Base-by-base conservation (phyloP, 2,329 filamentous ascomycete genomes). In the Fusarium camptoceras region DNA sequence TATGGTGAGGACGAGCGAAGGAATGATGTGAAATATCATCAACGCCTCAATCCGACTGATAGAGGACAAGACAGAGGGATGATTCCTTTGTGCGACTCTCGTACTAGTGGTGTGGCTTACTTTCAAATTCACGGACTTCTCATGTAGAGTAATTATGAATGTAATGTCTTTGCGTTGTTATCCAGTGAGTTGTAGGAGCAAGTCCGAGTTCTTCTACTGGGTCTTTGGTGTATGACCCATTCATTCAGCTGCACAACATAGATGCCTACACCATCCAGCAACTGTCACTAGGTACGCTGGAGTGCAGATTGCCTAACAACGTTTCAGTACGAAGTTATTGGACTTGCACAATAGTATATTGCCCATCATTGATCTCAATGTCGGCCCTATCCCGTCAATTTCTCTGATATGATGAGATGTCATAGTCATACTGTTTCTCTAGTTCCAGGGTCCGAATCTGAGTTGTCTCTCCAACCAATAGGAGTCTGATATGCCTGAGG, bases 401-500 rank as follows among this genome's bases (percentile, higher is more conserved):
- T 37, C 34, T 37, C 34, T 37, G 34, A n/a, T n/a, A n/a, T 37
- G 34, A 37, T 37, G 18, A 37, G 34, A 37, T 37, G n/a, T 37
- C 18, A 3, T 30, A n/a, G 20, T 6, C 15, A 18, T 16, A 34
- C 20, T 12, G 16, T 37, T 22, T 50, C 16, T 50, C 48, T 31
- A 24, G 28, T 12, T 49, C 22, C 18, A 24, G 22, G 14, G 6
- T 37, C 22, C 18, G 31, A 27, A 20, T 12, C 22, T 50, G 16
- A 27, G 34, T 41, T 42, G 34, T 25, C 14, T 41, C 44, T 9
- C 10, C 27, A 58, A 39, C 61, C 61, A 64, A 64, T 64, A 39
- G 22, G 61, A 64, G 49, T 51, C 59, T 64, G 8, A 44, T 24
- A 34, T 47, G 50, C n/a, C 43, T 3, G 18, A 20, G 43, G 20